These are phyloP conservation scores for Bipolaris cookei DNA, from an alignment of 2,329 filamentous ascomycete species.

Conservation along the genomic window DNA sequence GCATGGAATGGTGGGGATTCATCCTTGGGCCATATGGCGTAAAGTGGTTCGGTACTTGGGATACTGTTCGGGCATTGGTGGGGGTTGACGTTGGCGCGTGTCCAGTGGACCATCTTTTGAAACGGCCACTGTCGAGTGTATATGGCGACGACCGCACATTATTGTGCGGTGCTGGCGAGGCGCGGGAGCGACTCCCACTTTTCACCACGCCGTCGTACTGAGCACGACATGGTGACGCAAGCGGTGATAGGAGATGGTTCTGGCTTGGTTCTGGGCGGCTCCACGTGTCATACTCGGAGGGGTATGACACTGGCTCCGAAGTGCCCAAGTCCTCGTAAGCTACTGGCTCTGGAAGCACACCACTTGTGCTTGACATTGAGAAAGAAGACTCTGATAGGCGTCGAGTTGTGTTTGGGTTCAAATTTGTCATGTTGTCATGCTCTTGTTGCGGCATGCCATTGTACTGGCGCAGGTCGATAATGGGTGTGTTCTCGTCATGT, in stretches of 20 bases:
- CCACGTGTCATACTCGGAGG: conserved; percentile 64
- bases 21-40: conserved; percentile 65
- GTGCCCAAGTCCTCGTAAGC: conserved; percentile 75
- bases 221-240: conserved; percentile 73
- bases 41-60: conserved; percentile 65
- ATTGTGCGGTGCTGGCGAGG: conserved; percentile 73
- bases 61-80: conserved; percentile 61
- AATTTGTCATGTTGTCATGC: conserved; percentile 35
- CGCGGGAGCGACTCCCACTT: conserved; percentile 70
- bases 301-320: conserved; percentile 70
- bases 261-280: conserved; percentile 72
- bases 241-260: conserved; percentile 70
- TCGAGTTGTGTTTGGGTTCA: conserved; percentile 60
- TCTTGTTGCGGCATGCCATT: conserved; percentile 42
- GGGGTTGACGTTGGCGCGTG: conserved; percentile 65
- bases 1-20: conserved; percentile 53
- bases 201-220: conserved; percentile 55
- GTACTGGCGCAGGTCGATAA: conserved; percentile 51
- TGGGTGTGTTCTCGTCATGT: conserved; percentile 50
- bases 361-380: conserved; percentile 68
- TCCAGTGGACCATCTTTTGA: conserved; percentile 80
- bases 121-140: conserved; percentile 68
- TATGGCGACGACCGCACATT: conserved; percentile 74
- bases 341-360: conserved; percentile 68
- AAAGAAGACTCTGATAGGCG: conserved; percentile 76